Evolutionary conservation across 257 asterid genomes (phyloP), one percentile per base, ranked within the genome.

Genomic region (Ehretia macrophylla): DNA sequence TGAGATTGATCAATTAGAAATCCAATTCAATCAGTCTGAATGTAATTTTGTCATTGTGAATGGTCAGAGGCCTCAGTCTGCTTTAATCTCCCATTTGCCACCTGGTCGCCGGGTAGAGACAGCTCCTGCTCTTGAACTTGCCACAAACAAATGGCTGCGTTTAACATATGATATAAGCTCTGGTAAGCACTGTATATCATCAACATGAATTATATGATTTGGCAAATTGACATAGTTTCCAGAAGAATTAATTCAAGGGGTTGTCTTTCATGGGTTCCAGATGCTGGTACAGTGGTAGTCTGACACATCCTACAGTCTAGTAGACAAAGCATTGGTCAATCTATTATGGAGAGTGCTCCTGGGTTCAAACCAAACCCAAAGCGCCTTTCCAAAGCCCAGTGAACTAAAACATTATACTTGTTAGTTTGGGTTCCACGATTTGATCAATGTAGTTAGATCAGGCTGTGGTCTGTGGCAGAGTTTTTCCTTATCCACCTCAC

Each of bases 1-100:
- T 56, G 99, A 89, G 78, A 79, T 93, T 47, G 99, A 93, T 77
- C 99, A 89, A 81, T 72, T 93, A 73, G 99, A 93, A 84, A 87
- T 93, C 75, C 99, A 86, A 66, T 93, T 93, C 65, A 93, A 93
- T 76, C 97, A 93, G 70, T 77, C 97, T 0, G 97, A 93, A 54
- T 89, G 95, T 68, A 89, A 86, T 76, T 89, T 93, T 80, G 81
- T 81, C 67, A 77, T 93, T 75, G 77, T 80, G 40, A 93, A 87
- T 81, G 87, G 82, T 73, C 89, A 78, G 81, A 85, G 91, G 79
- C 85, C 94, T 62, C 76, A 80, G 50, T 62, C 68, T 72, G 85
- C 92, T 80, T 78, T 89, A 59, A 66, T 78, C 46, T 77, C 88
- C 60, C 66, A 76, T 68, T 77, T 83, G 71, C 97, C 85, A 69